Evolutionary conservation across 1,284 basidiomycete genomes (phyloP).

Genomic region (Ceratobasidium sp.): DNA sequence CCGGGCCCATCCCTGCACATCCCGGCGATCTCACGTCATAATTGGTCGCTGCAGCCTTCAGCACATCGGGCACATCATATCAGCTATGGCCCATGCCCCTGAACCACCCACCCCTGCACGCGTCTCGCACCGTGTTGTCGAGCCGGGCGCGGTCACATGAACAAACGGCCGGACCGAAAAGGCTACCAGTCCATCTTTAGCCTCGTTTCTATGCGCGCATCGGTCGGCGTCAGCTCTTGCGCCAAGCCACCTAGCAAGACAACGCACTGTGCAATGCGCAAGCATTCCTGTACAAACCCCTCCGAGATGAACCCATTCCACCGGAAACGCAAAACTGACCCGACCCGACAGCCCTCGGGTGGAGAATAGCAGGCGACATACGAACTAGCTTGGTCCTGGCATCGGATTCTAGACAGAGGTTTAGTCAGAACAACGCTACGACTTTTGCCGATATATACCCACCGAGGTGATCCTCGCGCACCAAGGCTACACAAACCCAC

Average conservation of each 20-base stretch:
- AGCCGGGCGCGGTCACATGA: not conserved
- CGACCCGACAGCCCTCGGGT: conserved; percentile 9
- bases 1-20: not conserved
- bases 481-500: conserved; percentile 14
- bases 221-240: not conserved
- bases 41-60: conserved; percentile 2
- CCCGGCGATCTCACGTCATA: conserved; percentile 11
- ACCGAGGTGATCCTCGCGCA: conserved; percentile 5
- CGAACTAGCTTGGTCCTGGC: not conserved
- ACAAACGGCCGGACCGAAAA: conserved; percentile 1
- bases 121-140: not conserved
- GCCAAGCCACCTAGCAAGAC: not conserved
- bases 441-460: not conserved
- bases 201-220: conserved; percentile 9
- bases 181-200: not conserved
- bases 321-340: not conserved
- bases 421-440: not conserved
- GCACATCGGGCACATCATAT: not conserved
- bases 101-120: conserved; percentile 13
- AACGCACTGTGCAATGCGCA: conserved; percentile 11
- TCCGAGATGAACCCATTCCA: conserved; percentile 14
- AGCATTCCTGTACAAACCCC: not conserved
- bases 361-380: conserved; percentile 18
- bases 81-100: conserved; percentile 18
- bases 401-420: not conserved